Conservation (phyloP, 83 land plant genomes). For the Isoetes engelmannii region DNA sequence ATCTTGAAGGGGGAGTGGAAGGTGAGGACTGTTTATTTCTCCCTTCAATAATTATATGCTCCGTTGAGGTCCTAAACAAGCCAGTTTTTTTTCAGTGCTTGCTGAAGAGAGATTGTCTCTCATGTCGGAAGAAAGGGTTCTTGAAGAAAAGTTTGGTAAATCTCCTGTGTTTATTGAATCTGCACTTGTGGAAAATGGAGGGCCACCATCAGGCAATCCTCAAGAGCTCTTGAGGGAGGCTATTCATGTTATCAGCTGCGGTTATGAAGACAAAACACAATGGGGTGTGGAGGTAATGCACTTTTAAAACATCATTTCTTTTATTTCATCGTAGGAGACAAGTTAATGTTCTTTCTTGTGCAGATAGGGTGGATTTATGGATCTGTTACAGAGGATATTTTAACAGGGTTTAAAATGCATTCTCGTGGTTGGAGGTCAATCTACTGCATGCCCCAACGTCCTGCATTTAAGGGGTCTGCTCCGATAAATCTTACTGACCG, state of each 20-base stretch:
- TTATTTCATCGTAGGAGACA: neutral
- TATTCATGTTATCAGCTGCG: conserved; percentile 25
- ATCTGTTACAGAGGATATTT: conserved; percentile 19
- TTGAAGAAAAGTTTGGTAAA: conserved; percentile 22
- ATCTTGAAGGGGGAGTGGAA: conserved; percentile 20
- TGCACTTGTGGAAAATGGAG: conserved; percentile 20
- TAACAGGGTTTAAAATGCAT: conserved; percentile 20
- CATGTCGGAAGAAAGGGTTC: conserved; percentile 9
- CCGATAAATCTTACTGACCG: conserved; percentile 21
- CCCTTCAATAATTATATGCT: neutral
- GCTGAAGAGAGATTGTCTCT: conserved; percentile 23
- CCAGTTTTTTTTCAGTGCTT: conserved; percentile 4
- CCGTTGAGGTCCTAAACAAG: neutral
- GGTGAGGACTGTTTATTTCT: conserved; percentile 7
- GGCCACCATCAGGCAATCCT: conserved; percentile 9
- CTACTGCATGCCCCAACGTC: conserved; percentile 22
- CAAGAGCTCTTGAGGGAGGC: conserved; percentile 23
- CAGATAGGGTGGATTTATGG: conserved; percentile 42
- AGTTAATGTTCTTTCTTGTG: neutral
- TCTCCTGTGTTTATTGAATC: conserved; percentile 23
- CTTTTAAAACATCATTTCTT: neutral
- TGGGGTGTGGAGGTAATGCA: conserved; percentile 20
- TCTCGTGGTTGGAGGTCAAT: conserved; percentile 24
- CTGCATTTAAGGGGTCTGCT: conserved; percentile 23
- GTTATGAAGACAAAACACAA: conserved; percentile 24